A percentile compares a stretch with the other conserved stretches of the same genome.
phyloP scores from a whole-genome alignment of 176 grass and related monocot genomes.

The Ensete glaucum region DNA sequence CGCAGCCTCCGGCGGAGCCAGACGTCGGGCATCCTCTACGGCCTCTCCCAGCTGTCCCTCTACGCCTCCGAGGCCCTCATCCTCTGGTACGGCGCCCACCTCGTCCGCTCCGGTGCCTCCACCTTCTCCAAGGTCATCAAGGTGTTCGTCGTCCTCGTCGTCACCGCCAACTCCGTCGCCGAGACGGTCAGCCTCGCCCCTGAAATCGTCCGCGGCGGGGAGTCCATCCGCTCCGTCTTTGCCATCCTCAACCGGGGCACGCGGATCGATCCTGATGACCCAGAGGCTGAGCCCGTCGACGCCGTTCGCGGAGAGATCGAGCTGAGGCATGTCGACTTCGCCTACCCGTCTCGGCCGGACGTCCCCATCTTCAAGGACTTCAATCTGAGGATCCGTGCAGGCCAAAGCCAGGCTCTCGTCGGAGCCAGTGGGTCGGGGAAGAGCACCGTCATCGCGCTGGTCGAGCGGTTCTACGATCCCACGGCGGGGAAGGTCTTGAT shows the following conservation, averaged over 20 bases:
- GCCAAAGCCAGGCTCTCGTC: conserved; percentile 60
- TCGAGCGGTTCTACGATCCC: conserved; percentile 84
- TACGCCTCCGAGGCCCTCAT: conserved; percentile 79
- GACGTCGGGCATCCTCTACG: conserved; percentile 50
- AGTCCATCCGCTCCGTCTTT: conserved; percentile 78
- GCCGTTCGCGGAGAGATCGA: conserved; percentile 61
- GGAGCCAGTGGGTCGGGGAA: conserved; percentile 67
- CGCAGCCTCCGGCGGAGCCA: conserved; percentile 77
- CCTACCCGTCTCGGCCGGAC: conserved; percentile 63
- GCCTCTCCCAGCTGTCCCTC: conserved; percentile 58
- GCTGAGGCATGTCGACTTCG: conserved; percentile 64
- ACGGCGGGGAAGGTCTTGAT: conserved; percentile 66
- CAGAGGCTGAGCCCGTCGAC: conserved; percentile 45
- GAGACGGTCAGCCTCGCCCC: conserved; percentile 80
- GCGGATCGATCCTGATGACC: conserved; percentile 59
- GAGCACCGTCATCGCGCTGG: conserved; percentile 57
- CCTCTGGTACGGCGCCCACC: conserved; percentile 76
- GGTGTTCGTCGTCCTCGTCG: conserved; percentile 86
- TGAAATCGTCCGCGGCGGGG: conserved; percentile 79
- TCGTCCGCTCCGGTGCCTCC: conserved; percentile 53
- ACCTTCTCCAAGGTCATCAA: conserved; percentile 95
- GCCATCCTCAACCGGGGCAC: conserved; percentile 56
- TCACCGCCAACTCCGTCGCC: conserved; percentile 85
- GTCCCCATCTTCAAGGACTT: conserved; percentile 73
- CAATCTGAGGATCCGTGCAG: conserved; percentile 45